phyloP scores from a whole-genome alignment of 1,284 basidiomycete genomes.

The Phaffia rhodozyma region DNA sequence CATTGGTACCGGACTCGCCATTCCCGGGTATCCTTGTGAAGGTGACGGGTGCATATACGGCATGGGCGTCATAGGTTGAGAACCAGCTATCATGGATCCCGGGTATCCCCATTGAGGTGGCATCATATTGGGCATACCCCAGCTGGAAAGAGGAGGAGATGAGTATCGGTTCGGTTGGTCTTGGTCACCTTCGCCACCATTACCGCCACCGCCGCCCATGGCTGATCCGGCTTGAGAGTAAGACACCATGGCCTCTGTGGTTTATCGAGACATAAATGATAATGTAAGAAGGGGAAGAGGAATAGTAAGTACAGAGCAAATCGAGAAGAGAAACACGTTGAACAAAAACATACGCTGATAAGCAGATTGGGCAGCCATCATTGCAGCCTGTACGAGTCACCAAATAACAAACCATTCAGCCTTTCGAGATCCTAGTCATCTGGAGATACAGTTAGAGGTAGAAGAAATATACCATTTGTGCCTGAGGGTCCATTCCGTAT shows the following conservation, averaged over 20 bases:
- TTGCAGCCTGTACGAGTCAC: conserved; percentile 32
- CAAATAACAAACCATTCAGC: neutral
- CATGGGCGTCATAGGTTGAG: too few species aligned
- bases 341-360: conserved; percentile 39
- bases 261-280: conserved; percentile 39
- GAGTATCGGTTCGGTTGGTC: too few species aligned
- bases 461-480: conserved; percentile 33
- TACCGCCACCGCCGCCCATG: too few species aligned
- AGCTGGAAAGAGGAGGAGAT: too few species aligned
- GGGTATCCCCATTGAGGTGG: too few species aligned
- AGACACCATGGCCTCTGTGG: conserved; percentile 65
- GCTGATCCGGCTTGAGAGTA: conserved; percentile 62
- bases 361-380: conserved; percentile 82
- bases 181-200: too few species aligned
- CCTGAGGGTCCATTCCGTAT: conserved; percentile 13
- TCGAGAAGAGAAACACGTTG: conserved; percentile 7
- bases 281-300: conserved; percentile 52
- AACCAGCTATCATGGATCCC: too few species aligned
- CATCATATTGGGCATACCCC: too few species aligned
- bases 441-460: neutral
- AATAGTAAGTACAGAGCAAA: conserved; percentile 59
- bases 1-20: too few species aligned
- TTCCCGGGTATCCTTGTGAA: too few species aligned
- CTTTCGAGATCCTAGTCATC: conserved; percentile 17
- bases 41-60: too few species aligned